phyloP scores from a whole-genome alignment of 2,329 filamentous ascomycete species.

The Cladobotryum mycophilum region DNA sequence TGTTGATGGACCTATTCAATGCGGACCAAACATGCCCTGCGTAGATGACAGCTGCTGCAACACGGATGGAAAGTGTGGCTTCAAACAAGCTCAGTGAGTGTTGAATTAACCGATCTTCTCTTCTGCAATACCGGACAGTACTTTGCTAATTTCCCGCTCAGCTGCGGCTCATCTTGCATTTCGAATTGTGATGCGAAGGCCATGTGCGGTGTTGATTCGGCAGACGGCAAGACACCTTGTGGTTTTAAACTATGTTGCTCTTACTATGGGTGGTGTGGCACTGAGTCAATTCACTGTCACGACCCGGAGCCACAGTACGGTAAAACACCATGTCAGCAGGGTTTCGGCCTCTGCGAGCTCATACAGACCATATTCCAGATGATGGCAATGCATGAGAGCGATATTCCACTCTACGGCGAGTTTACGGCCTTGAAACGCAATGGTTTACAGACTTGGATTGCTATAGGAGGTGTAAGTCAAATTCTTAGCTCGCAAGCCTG shows the following conservation, averaged over 20 bases:
- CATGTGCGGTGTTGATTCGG: not conserved
- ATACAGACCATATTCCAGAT: not conserved
- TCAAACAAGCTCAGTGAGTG: not conserved
- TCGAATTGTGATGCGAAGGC: not conserved
- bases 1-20: not conserved
- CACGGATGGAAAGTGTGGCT: not conserved
- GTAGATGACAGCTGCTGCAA: not conserved
- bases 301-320: not conserved
- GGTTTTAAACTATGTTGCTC: not conserved
- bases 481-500: no score
- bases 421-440: not conserved
- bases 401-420: not conserved
- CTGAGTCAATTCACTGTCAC: not conserved
- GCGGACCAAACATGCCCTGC: not conserved
- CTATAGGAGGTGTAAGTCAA: conserved; percentile 32
- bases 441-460: conserved; percentile 31
- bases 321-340: not conserved
- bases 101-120: no score
- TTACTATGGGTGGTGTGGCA: not conserved
- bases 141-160: not conserved
- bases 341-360: not conserved
- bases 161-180: not conserved
- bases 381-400: not conserved
- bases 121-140: no score
- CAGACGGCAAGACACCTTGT: not conserved